phyloP scores from a whole-genome alignment of 495 filamentous ascomycete genomes.

The Acidiella bohemica region DNA sequence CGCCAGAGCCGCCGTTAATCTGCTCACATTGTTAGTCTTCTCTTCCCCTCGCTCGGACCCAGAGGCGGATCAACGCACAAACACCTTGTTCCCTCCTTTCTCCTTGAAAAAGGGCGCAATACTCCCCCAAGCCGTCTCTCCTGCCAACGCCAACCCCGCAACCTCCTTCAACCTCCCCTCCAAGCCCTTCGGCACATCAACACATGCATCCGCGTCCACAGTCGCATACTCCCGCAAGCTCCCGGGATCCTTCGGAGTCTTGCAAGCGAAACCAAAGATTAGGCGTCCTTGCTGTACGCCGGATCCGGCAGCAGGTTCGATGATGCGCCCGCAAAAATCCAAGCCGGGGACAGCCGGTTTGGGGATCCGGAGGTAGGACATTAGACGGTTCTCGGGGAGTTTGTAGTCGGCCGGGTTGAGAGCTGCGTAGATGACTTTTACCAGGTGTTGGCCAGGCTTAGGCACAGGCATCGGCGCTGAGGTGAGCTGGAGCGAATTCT shows the following conservation, averaged over 20 bases:
- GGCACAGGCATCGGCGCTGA: constrained; percentile 32
- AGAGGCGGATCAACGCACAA: too few relatives aligned
- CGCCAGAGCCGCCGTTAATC: constrained; percentile 57
- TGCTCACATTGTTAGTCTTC: too few relatives aligned
- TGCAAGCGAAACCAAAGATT: constrained; percentile 40
- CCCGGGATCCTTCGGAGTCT: constrained; percentile 33
- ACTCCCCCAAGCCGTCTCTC: constrained; percentile 45
- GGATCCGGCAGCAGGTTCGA: constrained; percentile 27
- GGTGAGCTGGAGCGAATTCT: constrained; percentile 43
- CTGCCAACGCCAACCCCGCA: constrained; percentile 42
- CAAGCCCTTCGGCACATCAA: constrained; percentile 38
- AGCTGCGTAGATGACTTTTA: constrained; percentile 40
- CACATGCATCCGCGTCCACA: constrained; percentile 20
- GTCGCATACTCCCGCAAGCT: constrained; percentile 42
- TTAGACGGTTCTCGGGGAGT: constrained; percentile 38
- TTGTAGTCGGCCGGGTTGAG: constrained; percentile 67
- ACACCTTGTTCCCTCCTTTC: too few relatives aligned
- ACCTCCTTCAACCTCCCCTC: constrained; percentile 36
- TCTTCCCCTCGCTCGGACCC: too few relatives aligned
- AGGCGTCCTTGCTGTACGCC: constrained; percentile 37
- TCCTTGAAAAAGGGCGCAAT: constrained; percentile 43
- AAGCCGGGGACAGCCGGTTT: constrained; percentile 44
- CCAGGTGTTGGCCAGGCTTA: constrained; percentile 36
- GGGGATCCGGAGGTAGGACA: constrained; percentile 32
- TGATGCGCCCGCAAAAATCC: constrained; percentile 52